phyloP scores from a whole-genome alignment of 306 rosid genomes.

The Abrus precatorius region DNA sequence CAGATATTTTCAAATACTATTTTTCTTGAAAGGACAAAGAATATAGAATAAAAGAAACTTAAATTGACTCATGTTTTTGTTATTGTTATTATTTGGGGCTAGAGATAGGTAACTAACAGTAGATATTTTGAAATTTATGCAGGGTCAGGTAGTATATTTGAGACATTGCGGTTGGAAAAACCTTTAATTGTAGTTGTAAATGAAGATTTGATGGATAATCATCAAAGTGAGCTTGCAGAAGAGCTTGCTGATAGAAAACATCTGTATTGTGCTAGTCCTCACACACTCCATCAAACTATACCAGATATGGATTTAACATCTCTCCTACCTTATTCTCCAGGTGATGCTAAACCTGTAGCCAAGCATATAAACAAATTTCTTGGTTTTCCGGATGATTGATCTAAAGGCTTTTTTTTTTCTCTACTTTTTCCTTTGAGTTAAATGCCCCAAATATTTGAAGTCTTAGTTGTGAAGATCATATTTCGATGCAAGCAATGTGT shows the following conservation, averaged over 20 bases:
- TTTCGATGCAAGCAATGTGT: background rate
- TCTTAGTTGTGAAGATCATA: background rate
- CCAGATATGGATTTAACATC: conserved; percentile 69
- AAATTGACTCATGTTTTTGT: no score
- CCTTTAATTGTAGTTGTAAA: no score
- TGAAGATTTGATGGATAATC: no score
- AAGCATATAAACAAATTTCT: conserved; percentile 74
- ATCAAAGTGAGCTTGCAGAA: no score
- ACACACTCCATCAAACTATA: conserved; percentile 65
- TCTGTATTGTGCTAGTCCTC: conserved; percentile 75
- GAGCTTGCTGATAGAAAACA: conserved; percentile 60
- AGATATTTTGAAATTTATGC: background rate
- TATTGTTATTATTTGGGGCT: no score
- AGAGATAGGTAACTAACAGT: no score
- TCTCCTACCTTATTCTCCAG: conserved; percentile 73
- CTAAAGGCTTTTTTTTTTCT: background rate
- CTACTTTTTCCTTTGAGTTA: background rate
- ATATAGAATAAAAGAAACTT: no score
- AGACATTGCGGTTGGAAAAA: conserved; percentile 60
- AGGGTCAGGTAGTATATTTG: conserved; percentile 96
- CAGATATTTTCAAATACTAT: no score
- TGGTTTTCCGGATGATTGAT: conserved; percentile 81
- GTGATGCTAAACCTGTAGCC: conserved; percentile 83
- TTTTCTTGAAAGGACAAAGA: no score
- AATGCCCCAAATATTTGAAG: background rate